phyloP scores from a whole-genome alignment of 1,284 basidiomycete genomes.

The Phylloporus gajari region DNA sequence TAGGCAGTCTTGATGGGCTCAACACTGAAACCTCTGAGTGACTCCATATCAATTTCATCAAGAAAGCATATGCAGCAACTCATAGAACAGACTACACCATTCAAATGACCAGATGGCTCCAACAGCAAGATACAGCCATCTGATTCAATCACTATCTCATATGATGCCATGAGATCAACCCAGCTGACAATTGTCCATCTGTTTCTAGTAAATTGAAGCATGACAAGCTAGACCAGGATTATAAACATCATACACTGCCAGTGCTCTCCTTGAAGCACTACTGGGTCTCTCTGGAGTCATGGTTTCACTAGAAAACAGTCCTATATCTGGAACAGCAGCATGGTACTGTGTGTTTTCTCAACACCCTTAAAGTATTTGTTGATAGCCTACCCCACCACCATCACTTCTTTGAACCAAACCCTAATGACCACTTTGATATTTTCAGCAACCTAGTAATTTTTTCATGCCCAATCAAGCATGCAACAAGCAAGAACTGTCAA shows the following conservation, averaged over 20 bases:
- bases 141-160: not conserved
- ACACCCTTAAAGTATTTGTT: not conserved
- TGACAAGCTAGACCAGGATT: not conserved
- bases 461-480: not conserved
- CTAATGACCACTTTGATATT: not conserved
- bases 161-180: not conserved
- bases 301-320: too few relatives aligned
- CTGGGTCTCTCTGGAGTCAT: too few relatives aligned
- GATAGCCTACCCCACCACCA: not conserved
- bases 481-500: not conserved
- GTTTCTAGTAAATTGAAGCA: not conserved
- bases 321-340: not conserved
- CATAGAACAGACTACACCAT: slow-evolving; percentile 14
- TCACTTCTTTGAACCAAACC: not conserved
- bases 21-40: slow-evolving; percentile 26
- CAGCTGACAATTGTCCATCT: too few relatives aligned
- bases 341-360: not conserved
- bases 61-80: slow-evolving; percentile 20
- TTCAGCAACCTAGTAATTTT: not conserved
- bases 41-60: slow-evolving; percentile 28
- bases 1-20: slow-evolving; percentile 20
- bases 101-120: not conserved
- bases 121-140: not conserved
- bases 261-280: too few relatives aligned
- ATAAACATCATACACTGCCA: too few relatives aligned